A percentile compares a stretch with the other conserved stretches of the same genome.
These are phyloP conservation scores for Epichloe uncinata DNA, from an alignment of 2,329 filamentous ascomycete genomes.

Conservation along the genomic window DNA sequence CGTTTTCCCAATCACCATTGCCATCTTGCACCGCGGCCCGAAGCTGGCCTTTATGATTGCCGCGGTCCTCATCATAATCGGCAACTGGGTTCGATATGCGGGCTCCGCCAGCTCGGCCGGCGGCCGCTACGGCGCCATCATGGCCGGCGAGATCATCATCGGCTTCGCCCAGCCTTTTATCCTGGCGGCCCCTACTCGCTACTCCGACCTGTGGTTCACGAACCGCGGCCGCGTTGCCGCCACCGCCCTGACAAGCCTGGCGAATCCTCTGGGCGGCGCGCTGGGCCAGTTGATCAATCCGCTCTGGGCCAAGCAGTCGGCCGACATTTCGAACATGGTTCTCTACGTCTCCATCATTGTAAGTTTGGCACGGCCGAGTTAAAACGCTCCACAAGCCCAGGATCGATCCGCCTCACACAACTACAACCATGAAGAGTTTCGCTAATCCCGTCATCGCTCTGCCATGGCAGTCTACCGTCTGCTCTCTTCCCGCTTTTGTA, in stretches of 20 bases:
- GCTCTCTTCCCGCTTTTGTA: conserved; percentile 65
- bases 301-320: conserved; percentile 50
- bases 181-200: conserved; percentile 75
- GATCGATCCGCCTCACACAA: too few species aligned
- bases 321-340: conserved; percentile 66
- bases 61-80: conserved; percentile 59
- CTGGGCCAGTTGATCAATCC: conserved; percentile 80
- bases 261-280: conserved; percentile 83
- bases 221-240: conserved; percentile 71
- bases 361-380: conserved; percentile 20
- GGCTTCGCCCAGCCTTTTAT: conserved; percentile 89
- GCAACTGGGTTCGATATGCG: conserved; percentile 86
- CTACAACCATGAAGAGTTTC: too few species aligned
- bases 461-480: conserved; percentile 26
- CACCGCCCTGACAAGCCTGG: conserved; percentile 71
- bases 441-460: conserved; percentile 1
- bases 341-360: conserved; percentile 76
- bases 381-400: too few species aligned
- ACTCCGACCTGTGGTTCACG: conserved; percentile 92
- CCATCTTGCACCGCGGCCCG: conserved; percentile 66
- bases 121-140: conserved; percentile 60
- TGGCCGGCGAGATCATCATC: conserved; percentile 85
- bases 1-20: conserved; percentile 60
- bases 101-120: conserved; percentile 42
- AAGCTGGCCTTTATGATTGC: conserved; percentile 63